Evolutionary conservation across 1,284 basidiomycete genomes (phyloP).

Genomic region (Ustilago hordei): DNA sequence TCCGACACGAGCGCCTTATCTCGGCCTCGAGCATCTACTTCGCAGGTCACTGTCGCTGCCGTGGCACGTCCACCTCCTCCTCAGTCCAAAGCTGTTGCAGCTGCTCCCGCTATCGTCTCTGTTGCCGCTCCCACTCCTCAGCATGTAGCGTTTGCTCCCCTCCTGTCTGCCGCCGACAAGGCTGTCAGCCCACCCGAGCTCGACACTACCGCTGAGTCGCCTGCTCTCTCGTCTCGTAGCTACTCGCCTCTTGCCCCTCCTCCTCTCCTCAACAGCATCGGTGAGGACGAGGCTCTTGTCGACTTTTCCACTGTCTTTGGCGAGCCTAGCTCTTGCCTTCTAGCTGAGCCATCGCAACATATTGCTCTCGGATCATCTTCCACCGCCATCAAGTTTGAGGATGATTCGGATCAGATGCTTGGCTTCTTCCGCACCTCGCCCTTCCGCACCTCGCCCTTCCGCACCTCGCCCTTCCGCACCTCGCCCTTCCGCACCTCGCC

Average conservation of each 20-base stretch:
- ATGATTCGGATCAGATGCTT: slow-evolving; percentile 34
- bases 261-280: slow-evolving; percentile 30
- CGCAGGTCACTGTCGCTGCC: slow-evolving; percentile 42
- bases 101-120: background rate
- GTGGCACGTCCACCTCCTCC: slow-evolving; percentile 29
- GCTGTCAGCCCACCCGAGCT: slow-evolving; percentile 40
- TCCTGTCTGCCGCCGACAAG: background rate
- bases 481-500: slow-evolving; percentile 46
- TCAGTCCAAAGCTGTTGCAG: slow-evolving; percentile 20
- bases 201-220: slow-evolving; percentile 33
- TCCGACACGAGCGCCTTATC: slow-evolving; percentile 1
- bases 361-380: background rate
- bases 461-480: slow-evolving; percentile 40
- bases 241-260: slow-evolving; percentile 40
- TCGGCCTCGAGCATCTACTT: slow-evolving; percentile 25
- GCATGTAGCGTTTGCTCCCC: background rate
- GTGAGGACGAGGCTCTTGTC: slow-evolving; percentile 27
- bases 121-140: background rate
- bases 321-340: slow-evolving; percentile 27
- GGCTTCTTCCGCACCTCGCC: slow-evolving; percentile 45
- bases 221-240: slow-evolving; percentile 37
- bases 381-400: slow-evolving; percentile 34
- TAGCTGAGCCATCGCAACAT: slow-evolving; percentile 7
- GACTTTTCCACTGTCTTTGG: slow-evolving; percentile 39
- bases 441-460: slow-evolving; percentile 49